Evolutionary conservation across 176 grass and related monocot species (phyloP).

Genomic region (Hordeum marinum): DNA sequence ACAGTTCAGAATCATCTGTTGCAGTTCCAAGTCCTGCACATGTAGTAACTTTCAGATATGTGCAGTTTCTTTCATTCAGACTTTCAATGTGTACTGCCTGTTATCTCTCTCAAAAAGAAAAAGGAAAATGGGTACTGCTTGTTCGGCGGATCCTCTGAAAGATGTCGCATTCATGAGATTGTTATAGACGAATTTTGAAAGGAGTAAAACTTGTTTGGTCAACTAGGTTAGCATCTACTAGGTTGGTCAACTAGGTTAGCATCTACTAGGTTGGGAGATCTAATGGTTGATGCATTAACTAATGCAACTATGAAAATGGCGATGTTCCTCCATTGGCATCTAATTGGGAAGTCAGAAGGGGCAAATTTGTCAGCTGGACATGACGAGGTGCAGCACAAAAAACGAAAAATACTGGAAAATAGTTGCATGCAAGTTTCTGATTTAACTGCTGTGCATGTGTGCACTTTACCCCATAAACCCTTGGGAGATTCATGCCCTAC

Average conservation of each 20-base stretch:
- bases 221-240: background rate
- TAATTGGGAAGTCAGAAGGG: slow-evolving; percentile 6
- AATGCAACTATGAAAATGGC: background rate
- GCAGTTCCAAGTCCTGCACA: background rate
- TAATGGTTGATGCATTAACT: slow-evolving; percentile 6
- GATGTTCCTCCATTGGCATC: background rate
- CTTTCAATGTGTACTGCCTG: background rate
- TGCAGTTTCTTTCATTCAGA: background rate
- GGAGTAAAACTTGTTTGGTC: background rate
- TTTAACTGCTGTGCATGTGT: background rate
- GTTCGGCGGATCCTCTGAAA: background rate
- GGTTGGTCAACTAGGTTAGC: background rate
- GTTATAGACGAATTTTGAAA: background rate
- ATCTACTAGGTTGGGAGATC: background rate
- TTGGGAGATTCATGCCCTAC: no score
- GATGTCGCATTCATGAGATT: background rate
- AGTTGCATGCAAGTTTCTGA: background rate
- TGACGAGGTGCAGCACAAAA: background rate
- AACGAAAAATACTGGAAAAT: background rate
- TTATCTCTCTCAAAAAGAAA: no score
- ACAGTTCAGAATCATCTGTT: background rate
- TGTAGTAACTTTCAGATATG: background rate
- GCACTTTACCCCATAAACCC: no score
- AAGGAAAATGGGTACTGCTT: background rate
- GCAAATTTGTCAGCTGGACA: background rate